Evolutionary conservation across 805 yeast genomes (phyloP), one percentile per base, ranked within the genome.

Genomic region (Saccharomycopsis synnaedendra): DNA sequence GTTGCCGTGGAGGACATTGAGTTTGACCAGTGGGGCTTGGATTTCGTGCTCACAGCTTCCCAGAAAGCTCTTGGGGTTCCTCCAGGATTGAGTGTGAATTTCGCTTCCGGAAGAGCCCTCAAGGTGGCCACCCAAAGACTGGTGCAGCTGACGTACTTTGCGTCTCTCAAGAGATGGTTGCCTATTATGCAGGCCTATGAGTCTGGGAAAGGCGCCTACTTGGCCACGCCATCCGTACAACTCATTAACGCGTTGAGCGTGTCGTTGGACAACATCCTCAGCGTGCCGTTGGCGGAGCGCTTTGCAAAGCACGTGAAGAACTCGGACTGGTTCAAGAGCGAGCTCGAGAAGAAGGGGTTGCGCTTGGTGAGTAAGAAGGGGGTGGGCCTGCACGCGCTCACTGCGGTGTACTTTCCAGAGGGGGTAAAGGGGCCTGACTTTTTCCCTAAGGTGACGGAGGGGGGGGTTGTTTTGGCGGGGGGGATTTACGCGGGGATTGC

Each of bases 221-320:
- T 87, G 61, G 96, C 96, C n/a, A 90, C 97, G 5, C 97, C 96
- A n/a, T 84, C 97, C 0, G 82, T 85, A 42, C 96, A 87, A 67
- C 74, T 84, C 52, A 70, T 90, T 52, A 84, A 84, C 59, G 89
- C 96, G 10, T 73, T 87, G 58, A 78, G 78, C 62, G 83, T 75
- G 3, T 80, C 96, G 4, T 72, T 89, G 55, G 75, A 73, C 48
- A 88, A 85, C 62, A 80, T 88, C 54, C 66, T 86, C 49, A 66
- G 73, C 37, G 69, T 70, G 35, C 56, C 62, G 30, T 66, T 89
- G 49, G 80, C 75, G 50, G 66, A 64, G 47, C 74, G 95, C 62
- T 72, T 85, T 58, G 71, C 70, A 36, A 72, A 72, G 54, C 94
- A 89, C 62, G 73, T 67, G 35, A 63, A 68, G 50, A 79, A 75